Percentiles rank a stretch among this genome's conserved stretches.
Conservation (phyloP, 176 grass and related monocot genomes). For the Zea luxurians region DNA sequence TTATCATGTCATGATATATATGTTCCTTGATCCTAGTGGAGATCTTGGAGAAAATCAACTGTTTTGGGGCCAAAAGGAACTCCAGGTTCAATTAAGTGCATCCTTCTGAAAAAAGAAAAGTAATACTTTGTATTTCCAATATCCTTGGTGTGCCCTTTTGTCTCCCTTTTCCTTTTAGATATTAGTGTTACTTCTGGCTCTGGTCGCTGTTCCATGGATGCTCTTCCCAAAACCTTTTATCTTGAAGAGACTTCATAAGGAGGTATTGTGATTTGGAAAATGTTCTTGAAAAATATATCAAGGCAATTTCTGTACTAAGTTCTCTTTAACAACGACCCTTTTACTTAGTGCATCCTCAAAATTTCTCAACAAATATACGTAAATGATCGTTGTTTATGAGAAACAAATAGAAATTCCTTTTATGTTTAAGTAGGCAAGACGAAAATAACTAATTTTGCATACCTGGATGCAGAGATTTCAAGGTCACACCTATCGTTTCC, state of each 20-base stretch:
- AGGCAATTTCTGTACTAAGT: neutral
- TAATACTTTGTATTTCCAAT: constrained; percentile 23
- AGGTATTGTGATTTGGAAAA: constrained; percentile 58
- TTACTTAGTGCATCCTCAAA: neutral
- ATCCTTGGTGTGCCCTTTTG: constrained; percentile 32
- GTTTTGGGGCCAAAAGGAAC: constrained; percentile 91
- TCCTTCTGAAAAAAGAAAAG: constrained; percentile 37
- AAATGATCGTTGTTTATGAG: neutral
- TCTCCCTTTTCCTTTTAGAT: constrained; percentile 57
- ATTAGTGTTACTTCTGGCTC: constrained; percentile 73
- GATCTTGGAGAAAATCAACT: constrained; percentile 98
- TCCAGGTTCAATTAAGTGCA: constrained; percentile 66
- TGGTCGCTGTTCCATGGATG: constrained; percentile 98
- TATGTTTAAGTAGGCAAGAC: constrained; percentile 12
- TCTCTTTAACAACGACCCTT: neutral
- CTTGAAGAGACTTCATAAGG: constrained; percentile 84
- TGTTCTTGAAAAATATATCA: neutral
- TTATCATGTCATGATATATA: constrained; percentile 99
- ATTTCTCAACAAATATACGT: neutral
- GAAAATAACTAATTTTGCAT: constrained; percentile 16
- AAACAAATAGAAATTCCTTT: neutral
- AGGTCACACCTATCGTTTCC: constrained; percentile 91
- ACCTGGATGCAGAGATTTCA: constrained; percentile 82
- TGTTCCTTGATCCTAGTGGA: constrained; percentile 90
- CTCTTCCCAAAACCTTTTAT: constrained; percentile 96